Evolutionary conservation across 106 monocot species (phyloP).

Genomic region (Dioscorea alata): DNA sequence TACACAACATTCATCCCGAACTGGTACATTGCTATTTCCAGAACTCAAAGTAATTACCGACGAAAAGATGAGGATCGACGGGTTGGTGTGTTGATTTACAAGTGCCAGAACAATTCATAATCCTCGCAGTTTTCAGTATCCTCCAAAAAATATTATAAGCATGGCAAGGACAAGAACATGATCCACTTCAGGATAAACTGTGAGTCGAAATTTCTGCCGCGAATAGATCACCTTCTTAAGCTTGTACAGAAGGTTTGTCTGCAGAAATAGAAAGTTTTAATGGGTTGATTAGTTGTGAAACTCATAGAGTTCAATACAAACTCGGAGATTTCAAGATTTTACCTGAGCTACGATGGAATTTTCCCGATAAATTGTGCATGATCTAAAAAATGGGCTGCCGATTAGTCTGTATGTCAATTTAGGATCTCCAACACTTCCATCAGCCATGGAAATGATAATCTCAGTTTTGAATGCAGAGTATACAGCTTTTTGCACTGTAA

Average conservation of each 20-base stretch:
- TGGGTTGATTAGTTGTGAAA: neutral
- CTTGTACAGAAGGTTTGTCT: constrained; percentile 72
- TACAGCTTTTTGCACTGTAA: constrained; percentile 27
- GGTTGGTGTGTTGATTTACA: too few species aligned
- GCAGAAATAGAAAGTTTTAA: constrained; percentile 19
- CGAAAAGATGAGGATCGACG: too few species aligned
- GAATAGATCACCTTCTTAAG: constrained; percentile 61
- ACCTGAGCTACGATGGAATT: constrained; percentile 80
- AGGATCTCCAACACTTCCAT: constrained; percentile 14
- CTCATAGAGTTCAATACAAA: neutral
- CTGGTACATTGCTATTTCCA: too few species aligned
- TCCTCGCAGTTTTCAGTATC: neutral
- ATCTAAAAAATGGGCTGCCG: constrained; percentile 65
- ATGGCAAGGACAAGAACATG: constrained; percentile 52
- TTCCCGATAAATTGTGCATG: constrained; percentile 59
- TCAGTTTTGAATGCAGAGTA: constrained; percentile 31
- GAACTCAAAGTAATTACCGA: too few species aligned
- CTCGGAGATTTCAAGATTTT: neutral
- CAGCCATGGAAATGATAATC: constrained; percentile 38
- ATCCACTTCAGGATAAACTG: constrained; percentile 81
- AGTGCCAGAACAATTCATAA: too few species aligned
- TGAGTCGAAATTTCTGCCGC: constrained; percentile 65
- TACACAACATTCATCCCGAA: too few species aligned
- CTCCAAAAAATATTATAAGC: constrained; percentile 46
- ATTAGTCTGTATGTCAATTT: constrained; percentile 38